These are phyloP conservation scores for Lepidium africanum DNA, from an alignment of 345 rosid genomes.

Conservation along the genomic window DNA sequence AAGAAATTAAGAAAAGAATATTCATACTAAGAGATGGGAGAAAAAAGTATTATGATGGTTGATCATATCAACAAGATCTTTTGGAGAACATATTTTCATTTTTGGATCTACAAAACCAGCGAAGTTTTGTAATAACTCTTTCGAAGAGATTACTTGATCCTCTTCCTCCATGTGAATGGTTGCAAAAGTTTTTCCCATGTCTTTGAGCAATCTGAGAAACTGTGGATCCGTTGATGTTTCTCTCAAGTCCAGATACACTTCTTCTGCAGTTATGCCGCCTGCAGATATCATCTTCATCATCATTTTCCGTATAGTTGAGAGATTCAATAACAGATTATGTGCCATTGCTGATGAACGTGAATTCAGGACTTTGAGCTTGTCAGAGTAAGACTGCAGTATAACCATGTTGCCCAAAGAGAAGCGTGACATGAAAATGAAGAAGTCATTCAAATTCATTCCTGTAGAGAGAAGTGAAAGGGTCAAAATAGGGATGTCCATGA, in stretches of 20 bases:
- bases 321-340: slow-evolving; percentile 42
- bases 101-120: slow-evolving; percentile 19
- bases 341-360: slow-evolving; percentile 29
- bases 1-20: too few relatives aligned
- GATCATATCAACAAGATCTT: slow-evolving; percentile 50
- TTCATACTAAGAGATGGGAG: background rate
- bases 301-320: slow-evolving; percentile 36
- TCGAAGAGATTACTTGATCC: slow-evolving; percentile 3
- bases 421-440: slow-evolving; percentile 52
- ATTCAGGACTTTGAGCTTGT: slow-evolving; percentile 6
- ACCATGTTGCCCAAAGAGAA: slow-evolving; percentile 50
- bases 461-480: slow-evolving; percentile 7
- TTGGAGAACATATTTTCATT: slow-evolving; percentile 35
- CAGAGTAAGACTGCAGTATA: slow-evolving; percentile 24
- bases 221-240: slow-evolving; percentile 39
- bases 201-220: slow-evolving; percentile 42
- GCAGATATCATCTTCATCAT: slow-evolving; percentile 45
- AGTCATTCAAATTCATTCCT: slow-evolving; percentile 88
- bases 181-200: slow-evolving; percentile 40
- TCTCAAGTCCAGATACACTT: slow-evolving; percentile 33
- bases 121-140: slow-evolving; percentile 27
- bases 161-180: slow-evolving; percentile 32
- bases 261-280: slow-evolving; percentile 30
- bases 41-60: slow-evolving; percentile 21
- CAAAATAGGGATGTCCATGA: background rate